phyloP scores from a whole-genome alignment of 2,329 filamentous ascomycete species.

The Fusarium sp. region DNA sequence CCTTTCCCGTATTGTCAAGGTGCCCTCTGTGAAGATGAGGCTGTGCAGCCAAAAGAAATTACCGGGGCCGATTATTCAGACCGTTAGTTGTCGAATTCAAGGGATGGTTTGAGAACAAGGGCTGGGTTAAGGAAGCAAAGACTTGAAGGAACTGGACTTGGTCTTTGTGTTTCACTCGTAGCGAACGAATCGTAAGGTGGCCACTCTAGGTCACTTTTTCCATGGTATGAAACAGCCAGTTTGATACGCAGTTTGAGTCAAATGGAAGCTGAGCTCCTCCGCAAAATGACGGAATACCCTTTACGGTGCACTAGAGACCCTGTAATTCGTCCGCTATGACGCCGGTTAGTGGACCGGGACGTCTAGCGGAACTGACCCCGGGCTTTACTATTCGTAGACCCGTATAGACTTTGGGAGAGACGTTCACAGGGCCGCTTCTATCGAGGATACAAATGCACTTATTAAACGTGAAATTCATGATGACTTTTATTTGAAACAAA shows the following conservation, averaged over 20 bases:
- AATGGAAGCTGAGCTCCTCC: slow-evolving; percentile 29
- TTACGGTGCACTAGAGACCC: slow-evolving; percentile 22
- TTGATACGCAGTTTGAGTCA: slow-evolving; percentile 13
- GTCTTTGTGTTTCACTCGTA: slow-evolving; percentile 7
- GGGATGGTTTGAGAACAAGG: background rate
- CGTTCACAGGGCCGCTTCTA: background rate
- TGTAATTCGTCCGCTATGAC: slow-evolving; percentile 30
- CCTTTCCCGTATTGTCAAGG: slow-evolving; percentile 16
- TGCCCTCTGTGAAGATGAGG: slow-evolving; percentile 39
- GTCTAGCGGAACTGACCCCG: background rate
- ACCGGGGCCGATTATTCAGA: slow-evolving; percentile 17
- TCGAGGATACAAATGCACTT: background rate
- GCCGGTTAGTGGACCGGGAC: slow-evolving; percentile 23
- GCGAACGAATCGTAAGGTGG: slow-evolving; percentile 3
- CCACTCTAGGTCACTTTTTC: slow-evolving; percentile 2
- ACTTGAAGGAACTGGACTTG: slow-evolving; percentile 1
- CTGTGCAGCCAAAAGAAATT: slow-evolving; percentile 37
- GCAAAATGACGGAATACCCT: slow-evolving; percentile 30
- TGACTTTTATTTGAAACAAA: background rate
- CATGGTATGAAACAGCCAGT: slow-evolving; percentile 15
- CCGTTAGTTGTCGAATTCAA: slow-evolving; percentile 9
- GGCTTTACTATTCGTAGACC: background rate
- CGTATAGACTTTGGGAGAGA: background rate
- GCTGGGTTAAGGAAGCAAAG: background rate
- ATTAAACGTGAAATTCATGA: background rate